These are phyloP conservation scores for Solanum verrucosum DNA, from an alignment of 257 asterid genomes.

Conservation along the genomic window DNA sequence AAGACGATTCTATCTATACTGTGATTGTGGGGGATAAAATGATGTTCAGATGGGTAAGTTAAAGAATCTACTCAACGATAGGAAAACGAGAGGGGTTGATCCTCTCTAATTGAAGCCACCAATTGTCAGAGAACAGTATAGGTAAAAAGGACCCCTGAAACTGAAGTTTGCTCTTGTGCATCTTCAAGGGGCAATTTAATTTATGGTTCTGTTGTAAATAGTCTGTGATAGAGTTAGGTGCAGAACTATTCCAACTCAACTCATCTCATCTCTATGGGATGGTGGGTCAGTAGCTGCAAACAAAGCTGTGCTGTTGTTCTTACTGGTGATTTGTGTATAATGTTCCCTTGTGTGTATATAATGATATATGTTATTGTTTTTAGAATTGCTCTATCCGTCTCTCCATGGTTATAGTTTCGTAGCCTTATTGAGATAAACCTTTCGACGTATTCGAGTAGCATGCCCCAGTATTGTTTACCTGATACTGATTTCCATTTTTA, in stretches of 20 bases:
- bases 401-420: neutral
- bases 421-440: neutral
- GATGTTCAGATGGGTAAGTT: neutral
- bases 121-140: neutral
- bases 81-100: neutral
- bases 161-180: neutral
- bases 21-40: neutral
- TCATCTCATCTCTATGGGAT: neutral
- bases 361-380: neutral
- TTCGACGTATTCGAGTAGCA: neutral
- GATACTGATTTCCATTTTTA: neutral
- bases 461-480: neutral
- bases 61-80: neutral
- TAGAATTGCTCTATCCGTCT: neutral
- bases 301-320: neutral
- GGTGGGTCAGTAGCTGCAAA: neutral
- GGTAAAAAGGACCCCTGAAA: neutral
- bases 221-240: conserved; percentile 3
- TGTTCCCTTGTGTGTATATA: neutral
- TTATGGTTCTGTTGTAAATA: neutral
- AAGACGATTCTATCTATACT: conserved; percentile 25
- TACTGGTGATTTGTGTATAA: neutral
- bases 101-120: neutral
- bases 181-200: neutral
- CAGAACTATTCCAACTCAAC: neutral